These are phyloP conservation scores for Stipa capillata DNA, from an alignment of 176 grass and related monocot species.

Conservation along the genomic window DNA sequence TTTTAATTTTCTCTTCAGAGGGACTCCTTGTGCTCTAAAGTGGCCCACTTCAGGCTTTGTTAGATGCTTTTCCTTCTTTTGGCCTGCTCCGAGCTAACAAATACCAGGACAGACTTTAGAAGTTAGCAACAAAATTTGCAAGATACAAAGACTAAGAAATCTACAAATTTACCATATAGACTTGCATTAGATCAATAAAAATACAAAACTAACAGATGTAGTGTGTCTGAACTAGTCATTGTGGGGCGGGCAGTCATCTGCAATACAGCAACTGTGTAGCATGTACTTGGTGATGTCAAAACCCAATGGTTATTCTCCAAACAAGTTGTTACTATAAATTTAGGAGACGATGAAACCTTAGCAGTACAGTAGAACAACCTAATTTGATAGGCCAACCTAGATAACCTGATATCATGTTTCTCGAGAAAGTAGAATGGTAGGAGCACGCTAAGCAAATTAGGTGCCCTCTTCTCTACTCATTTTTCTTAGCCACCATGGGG, in stretches of 20 bases:
- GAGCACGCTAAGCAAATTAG: not conserved
- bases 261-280: not conserved
- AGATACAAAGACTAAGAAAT: not conserved
- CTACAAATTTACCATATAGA: not conserved
- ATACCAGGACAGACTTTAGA: conserved; percentile 18
- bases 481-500: not conserved
- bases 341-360: not conserved
- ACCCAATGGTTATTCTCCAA: not conserved
- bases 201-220: not conserved
- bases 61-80: conserved; percentile 99
- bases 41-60: conserved; percentile 85
- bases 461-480: not conserved
- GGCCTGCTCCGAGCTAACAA: conserved; percentile 79
- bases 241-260: not conserved
- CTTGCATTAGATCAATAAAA: not conserved
- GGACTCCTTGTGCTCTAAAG: conserved; percentile 78
- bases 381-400: not conserved
- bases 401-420: not conserved
- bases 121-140: conserved; percentile 1
- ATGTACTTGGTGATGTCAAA: not conserved
- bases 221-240: not conserved
- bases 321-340: not conserved
- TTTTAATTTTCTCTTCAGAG: conserved; percentile 86
- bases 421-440: not conserved
- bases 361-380: not conserved